phyloP scores from a whole-genome alignment of 208 protist species.

The Histomonas meleagridis region DNA sequence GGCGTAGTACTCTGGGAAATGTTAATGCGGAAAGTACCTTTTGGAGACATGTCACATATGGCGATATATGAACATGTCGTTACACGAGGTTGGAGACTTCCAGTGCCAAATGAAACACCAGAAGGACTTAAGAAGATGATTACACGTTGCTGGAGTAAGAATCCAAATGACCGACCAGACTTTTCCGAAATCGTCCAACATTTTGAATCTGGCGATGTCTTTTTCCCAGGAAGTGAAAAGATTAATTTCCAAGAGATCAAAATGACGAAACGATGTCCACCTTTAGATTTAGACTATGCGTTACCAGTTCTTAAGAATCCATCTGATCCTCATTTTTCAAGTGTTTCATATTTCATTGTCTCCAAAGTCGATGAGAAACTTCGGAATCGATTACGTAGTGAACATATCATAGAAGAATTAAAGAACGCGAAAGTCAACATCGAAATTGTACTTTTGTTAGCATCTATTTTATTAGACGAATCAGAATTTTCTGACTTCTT shows the following conservation, averaged over 20 bases:
- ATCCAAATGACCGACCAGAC: slow-evolving; percentile 2
- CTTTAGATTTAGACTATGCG: not conserved
- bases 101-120: not conserved
- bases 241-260: not conserved
- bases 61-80: not conserved
- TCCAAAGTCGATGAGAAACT: not conserved
- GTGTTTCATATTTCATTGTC: not conserved
- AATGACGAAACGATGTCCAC: not conserved
- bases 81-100: not conserved
- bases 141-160: not conserved
- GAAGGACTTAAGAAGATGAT: not conserved
- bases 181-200: slow-evolving; percentile 3
- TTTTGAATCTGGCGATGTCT: not conserved
- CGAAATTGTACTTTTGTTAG: not conserved
- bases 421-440: not conserved
- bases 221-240: not conserved
- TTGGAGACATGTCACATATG: not conserved
- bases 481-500: not conserved
- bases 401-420: not conserved
- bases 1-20: slow-evolving; percentile 28
- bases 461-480: not conserved
- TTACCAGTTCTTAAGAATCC: not conserved
- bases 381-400: not conserved
- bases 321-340: not conserved
- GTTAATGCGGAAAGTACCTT: slow-evolving; percentile 3